Evolutionary conservation across 2,329 filamentous ascomycete species (phyloP), one percentile per base, ranked within the genome.

Genomic region (Colletotrichum melonis): DNA sequence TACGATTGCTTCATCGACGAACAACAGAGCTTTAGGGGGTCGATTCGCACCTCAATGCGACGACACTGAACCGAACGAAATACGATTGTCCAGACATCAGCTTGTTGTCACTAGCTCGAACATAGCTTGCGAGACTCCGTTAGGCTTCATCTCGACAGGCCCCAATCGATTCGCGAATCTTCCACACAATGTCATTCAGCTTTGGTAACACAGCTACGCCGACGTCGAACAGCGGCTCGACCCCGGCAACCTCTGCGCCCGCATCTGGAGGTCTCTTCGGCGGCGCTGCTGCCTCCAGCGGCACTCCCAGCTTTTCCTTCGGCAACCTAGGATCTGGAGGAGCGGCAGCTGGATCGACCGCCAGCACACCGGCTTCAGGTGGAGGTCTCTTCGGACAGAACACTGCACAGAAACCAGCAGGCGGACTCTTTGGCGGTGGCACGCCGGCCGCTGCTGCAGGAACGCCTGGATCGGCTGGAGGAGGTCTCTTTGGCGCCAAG

Each of bases 181-280:
- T 46, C 55, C 26, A 60, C 42, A 78, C 69, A 73, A 86, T 86
- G 84, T 79, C 82, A 49, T 85, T 86, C 80, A 82, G 42, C 71
- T 85, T 86, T 76, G 79, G 80, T 74, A 76, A 78, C 68, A 73
- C 78, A 72, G 79, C 81, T 11, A 76, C 75, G 35, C 73, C 76
- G 42, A 62, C 76, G 30, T 71, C 76, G 30, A 69, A 66, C 63
- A 74, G 75, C 57, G 63, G 73, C 52, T 67, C 75, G 60, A 74
- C 67, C 63, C 75, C 63, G 46, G 78, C 81, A 49, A 81, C 84
- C 16, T 80, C 81, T 54, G 80, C 84, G 11, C 79, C 84, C 24
- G 82, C 86, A 62, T 77, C 82, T 6, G 82, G 82, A 16, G 77
- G 80, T 24, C 76, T 87, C 9, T 88, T 88, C 76, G 85, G 85